Evolutionary conservation across 2,329 filamentous ascomycete genomes (phyloP).

Genomic region (Penicillium sp.): DNA sequence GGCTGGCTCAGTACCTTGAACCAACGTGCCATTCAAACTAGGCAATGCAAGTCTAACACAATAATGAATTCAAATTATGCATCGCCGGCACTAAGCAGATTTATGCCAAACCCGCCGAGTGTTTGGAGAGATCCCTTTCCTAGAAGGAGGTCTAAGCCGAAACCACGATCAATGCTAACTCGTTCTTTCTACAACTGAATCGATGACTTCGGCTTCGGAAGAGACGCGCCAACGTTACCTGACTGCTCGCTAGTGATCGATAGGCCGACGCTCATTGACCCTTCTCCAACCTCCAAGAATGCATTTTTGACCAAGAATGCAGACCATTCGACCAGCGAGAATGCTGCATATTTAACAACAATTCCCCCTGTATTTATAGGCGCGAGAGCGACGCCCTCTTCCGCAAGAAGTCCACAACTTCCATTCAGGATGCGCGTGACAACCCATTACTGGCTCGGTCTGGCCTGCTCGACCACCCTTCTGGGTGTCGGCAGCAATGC

Average conservation of each 20-base stretch:
- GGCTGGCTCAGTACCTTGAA: not conserved
- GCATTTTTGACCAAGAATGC: not conserved
- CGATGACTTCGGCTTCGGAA: not conserved
- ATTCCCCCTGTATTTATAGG: slow-evolving; percentile 3
- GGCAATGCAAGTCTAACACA: too few relatives aligned
- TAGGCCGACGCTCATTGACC: not conserved
- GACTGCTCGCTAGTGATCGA: not conserved
- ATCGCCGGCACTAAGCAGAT: not conserved
- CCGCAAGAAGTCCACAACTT: not conserved
- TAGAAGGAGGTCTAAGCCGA: not conserved
- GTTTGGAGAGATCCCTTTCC: not conserved
- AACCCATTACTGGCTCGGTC: slow-evolving; percentile 1
- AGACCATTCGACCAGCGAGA: not conserved
- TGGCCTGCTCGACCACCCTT: not conserved
- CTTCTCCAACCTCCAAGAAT: not conserved
- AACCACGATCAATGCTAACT: not conserved
- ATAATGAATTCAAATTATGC: too few relatives aligned
- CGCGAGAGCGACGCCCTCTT: not conserved
- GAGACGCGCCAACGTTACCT: not conserved
- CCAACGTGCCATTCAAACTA: not conserved
- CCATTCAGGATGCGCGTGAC: not conserved
- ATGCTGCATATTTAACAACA: slow-evolving; percentile 13
- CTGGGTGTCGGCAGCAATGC: not conserved
- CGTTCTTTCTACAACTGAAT: not conserved
- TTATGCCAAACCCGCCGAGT: not conserved